Evolutionary conservation across 768 basidiomycete species (phyloP).

Genomic region (Dacryopinax spathularia): DNA sequence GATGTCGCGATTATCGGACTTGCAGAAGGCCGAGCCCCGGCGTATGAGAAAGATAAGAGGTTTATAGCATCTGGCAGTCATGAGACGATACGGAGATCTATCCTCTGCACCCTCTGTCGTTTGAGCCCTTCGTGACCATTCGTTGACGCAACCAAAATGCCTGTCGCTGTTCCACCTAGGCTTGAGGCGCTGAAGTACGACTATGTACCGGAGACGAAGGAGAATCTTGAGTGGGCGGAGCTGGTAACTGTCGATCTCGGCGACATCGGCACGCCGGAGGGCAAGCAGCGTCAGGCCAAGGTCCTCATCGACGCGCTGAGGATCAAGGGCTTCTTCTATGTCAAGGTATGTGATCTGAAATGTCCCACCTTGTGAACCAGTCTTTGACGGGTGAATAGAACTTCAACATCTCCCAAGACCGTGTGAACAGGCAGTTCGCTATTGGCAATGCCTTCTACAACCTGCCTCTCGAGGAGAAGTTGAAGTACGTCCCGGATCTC

Average conservation of each 20-base stretch:
- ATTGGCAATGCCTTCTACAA: constrained; percentile 29
- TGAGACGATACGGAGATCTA: background rate
- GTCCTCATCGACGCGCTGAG: constrained; percentile 9
- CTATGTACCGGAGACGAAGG: constrained; percentile 15
- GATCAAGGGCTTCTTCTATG: constrained; percentile 10
- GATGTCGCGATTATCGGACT: background rate
- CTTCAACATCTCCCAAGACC: constrained; percentile 28
- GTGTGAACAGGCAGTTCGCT: constrained; percentile 25
- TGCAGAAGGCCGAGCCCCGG: background rate
- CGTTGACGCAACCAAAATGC: background rate
- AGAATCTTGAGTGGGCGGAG: constrained; percentile 24
- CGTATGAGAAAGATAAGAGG: background rate
- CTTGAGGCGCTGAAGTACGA: background rate
- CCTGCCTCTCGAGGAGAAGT: constrained; percentile 26
- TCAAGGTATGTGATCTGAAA: background rate
- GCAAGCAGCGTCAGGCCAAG: constrained; percentile 16
- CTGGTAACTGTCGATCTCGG: constrained; percentile 16
- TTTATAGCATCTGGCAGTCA: background rate
- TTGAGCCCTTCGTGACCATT: background rate
- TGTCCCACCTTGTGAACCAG: too few species aligned
- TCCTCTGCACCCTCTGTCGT: background rate
- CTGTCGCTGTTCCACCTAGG: background rate
- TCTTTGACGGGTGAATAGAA: too few species aligned
- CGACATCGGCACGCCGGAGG: constrained; percentile 13
- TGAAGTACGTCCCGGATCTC: constrained; percentile 23